These are phyloP conservation scores for Butyriboletus appendiculatus DNA, from an alignment of 1,284 basidiomycete genomes.

Conservation along the genomic window DNA sequence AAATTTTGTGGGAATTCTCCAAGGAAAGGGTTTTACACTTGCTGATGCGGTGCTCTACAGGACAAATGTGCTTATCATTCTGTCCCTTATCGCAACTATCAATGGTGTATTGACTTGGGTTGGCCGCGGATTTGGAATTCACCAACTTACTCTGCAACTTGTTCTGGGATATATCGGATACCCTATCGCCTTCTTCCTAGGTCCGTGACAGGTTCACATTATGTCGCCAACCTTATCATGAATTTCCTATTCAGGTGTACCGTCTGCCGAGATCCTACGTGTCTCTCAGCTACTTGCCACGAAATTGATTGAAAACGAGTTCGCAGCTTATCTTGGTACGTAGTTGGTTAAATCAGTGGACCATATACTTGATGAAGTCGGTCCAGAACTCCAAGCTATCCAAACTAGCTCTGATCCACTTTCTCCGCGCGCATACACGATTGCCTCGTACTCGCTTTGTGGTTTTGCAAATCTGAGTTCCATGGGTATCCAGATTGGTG, in stretches of 20 bases:
- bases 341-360: constrained; percentile 1
- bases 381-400: constrained; percentile 53
- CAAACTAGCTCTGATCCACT: constrained; percentile 54
- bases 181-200: constrained; percentile 83
- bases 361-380: not conserved
- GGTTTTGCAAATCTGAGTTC: constrained; percentile 90
- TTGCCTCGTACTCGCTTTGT: constrained; percentile 83
- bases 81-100: constrained; percentile 79
- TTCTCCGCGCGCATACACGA: constrained; percentile 72
- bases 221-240: constrained; percentile 1
- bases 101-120: constrained; percentile 91
- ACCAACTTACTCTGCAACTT: constrained; percentile 80
- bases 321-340: constrained; percentile 70
- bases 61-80: constrained; percentile 77
- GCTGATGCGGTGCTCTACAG: constrained; percentile 35
- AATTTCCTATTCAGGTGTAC: constrained; percentile 52
- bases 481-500: constrained; percentile 90
- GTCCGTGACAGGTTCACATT: constrained; percentile 28
- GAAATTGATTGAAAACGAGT: constrained; percentile 89
- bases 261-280: constrained; percentile 67
- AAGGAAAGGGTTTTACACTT: not conserved
- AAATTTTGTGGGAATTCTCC: constrained; percentile 63
- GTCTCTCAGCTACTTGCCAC: constrained; percentile 83
- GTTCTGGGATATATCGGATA: constrained; percentile 88
- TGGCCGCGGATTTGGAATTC: constrained; percentile 83